Evolutionary conservation across 106 monocot species (phyloP), one percentile per base, ranked within the genome.

Genomic region (Dendrobium chrysotoxum): DNA sequence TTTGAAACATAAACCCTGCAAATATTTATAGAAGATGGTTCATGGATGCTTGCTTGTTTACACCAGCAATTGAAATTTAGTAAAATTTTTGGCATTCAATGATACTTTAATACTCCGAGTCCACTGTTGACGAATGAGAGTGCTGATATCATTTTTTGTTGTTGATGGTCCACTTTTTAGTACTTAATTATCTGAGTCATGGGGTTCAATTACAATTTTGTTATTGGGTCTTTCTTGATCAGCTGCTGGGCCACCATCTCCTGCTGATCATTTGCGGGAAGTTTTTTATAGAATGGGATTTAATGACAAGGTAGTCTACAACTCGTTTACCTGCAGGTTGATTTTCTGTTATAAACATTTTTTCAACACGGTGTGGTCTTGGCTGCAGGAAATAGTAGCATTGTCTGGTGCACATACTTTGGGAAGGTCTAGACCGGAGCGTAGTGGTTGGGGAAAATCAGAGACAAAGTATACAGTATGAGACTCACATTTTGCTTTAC

Each of bases 371-470:
- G 41, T 50, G 0, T 28, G 35, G 23, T 46, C 21, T 85, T 45
- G 54, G 0, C 44, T 89, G 28, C 73, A 98, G 98, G 99, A 95
- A 53, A 99, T 99, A 81, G 99, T 99, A 46, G 99, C 91, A 66
- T 83, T 99, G 65, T 99, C 99, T 64, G 99, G 99, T 64, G 99
- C 95, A 58, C 95, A 99, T 81, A 99, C 99, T 72, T 86, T 99
- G 54, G 99, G 99, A 81, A 91, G 95, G 82, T 87, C 99, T 57
- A 93, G 99, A 87, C 91, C 95, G 45, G 99, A 99, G 58, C 89
- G 99, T 20, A 99, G 99, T 87, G 99, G 99, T 26, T 99, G 99
- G 99, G 99, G 99, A 54, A 99, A 99, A 87, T 93, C 91, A 87
- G 99, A 91, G 77, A 99, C 99, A 42, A 95, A 95, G 80, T 99